Evolutionary conservation across 768 basidiomycete genomes (phyloP), one percentile per base, ranked within the genome.

Genomic region (Lentinula guzmanii): DNA sequence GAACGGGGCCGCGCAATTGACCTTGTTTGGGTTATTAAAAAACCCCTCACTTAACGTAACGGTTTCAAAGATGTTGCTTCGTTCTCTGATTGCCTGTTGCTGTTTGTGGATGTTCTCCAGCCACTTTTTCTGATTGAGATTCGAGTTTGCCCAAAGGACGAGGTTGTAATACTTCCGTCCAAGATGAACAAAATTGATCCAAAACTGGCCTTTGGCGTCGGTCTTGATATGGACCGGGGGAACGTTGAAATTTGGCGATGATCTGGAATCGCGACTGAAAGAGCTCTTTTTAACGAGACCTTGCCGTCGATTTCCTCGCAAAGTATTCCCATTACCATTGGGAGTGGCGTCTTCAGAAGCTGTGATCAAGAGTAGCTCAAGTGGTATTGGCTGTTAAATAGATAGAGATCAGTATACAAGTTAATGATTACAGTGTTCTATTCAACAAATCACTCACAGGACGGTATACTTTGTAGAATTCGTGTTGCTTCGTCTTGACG

Each of bases 101-200:
- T 96, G 93, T 77, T 91, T 94, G 68, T 83, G 80, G 66, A 99
- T 97, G 62, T 80, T 76, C 67, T 99, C 97, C 53, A 98, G 73
- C 97, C 97, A 98, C 74, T 97, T 98, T 68, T 87, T 86, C 69
- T 98, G 89, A 65, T 82, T 84, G 58, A 93, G 80, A 51, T 86
- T 85, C 33, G 95, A 90, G 67, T 83, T 87, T 48, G 93, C 92
- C 93, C 93, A 98, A 10, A 99, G 77, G 63, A 93, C 90, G 67
- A 98, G 82, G 65, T 89, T 87, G 72, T 98, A 98, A 63, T 86
- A 91, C 72, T 95, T 93, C 66, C 93, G 84, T 11, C 97, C 97
- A 31, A 99, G 85, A 71, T 96, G 92, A 63, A 91, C 84, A 75
- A 98, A 95, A 50, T 93, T 97, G 67, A 99, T 87, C 68, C 91